Evolutionary conservation across 192 early-diverging fungal genomes (phyloP).

Genomic region (Coemansia javaensis): DNA sequence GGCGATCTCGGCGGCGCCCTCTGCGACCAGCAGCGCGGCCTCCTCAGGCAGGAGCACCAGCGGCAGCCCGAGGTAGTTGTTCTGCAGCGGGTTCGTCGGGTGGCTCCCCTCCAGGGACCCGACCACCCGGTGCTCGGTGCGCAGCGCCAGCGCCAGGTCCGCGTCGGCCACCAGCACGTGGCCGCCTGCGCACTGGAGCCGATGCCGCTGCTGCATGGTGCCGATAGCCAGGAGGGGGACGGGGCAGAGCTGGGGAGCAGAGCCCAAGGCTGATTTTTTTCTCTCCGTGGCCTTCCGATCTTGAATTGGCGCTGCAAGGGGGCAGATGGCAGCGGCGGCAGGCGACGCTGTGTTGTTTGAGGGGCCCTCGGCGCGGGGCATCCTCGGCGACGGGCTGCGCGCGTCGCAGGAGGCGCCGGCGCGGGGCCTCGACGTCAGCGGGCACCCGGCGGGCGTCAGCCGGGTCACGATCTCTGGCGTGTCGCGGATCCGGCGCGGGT

Average conservation of each 20-base stretch:
- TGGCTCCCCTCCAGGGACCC: conserved; percentile 67
- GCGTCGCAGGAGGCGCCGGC: not conserved
- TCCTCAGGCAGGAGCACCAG: conserved; percentile 71
- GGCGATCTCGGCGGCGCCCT: conserved; percentile 9
- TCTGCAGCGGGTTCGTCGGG: conserved; percentile 68
- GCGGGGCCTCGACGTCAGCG: conserved; percentile 7
- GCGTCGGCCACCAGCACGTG: conserved; percentile 22
- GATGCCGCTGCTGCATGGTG: conserved; percentile 3
- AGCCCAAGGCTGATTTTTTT: too few species aligned
- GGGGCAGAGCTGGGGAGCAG: too few species aligned
- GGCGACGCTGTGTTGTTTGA: not conserved
- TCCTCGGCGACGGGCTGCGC: conserved; percentile 4
- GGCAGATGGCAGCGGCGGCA: not conserved
- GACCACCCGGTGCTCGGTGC: conserved; percentile 56
- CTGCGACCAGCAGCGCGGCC: conserved; percentile 51
- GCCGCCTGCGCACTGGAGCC: conserved; percentile 2
- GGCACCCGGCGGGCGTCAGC: not conserved
- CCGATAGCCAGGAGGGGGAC: too few species aligned
- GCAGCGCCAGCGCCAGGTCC: conserved; percentile 42
- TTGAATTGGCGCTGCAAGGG: too few species aligned
- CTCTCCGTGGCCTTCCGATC: too few species aligned
- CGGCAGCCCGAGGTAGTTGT: conserved; percentile 70
- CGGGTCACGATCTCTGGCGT: conserved; percentile 16
- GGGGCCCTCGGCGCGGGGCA: conserved; percentile 5
- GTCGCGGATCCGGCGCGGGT: conserved; percentile 23